phyloP scores from a whole-genome alignment of 495 filamentous ascomycete genomes.

The Halenospora varia region DNA sequence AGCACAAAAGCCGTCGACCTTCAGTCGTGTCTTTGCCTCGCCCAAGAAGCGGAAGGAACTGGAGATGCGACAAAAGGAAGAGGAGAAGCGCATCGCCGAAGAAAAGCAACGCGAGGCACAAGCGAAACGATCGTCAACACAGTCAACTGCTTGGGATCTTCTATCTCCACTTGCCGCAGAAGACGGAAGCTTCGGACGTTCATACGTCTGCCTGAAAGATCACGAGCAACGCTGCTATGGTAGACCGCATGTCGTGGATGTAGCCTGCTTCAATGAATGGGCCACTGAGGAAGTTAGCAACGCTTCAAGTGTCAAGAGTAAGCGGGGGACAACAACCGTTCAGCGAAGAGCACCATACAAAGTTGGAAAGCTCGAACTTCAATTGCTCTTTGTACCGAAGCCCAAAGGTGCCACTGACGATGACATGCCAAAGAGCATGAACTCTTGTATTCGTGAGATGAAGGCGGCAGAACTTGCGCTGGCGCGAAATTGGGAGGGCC shows the following conservation, averaged over 20 bases:
- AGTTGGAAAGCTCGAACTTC: slow-evolving; percentile 88
- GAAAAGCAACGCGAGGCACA: slow-evolving; percentile 65
- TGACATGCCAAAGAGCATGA: slow-evolving; percentile 99
- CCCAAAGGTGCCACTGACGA: slow-evolving; percentile 86
- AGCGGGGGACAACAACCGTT: slow-evolving; percentile 62
- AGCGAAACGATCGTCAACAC: slow-evolving; percentile 49
- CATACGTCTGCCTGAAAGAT: slow-evolving; percentile 89
- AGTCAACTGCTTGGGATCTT: slow-evolving; percentile 77
- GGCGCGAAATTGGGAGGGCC: slow-evolving; percentile 75
- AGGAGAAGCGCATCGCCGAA: slow-evolving; percentile 60
- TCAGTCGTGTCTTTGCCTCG: slow-evolving; percentile 87
- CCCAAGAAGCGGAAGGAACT: slow-evolving; percentile 94
- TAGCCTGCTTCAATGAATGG: slow-evolving; percentile 98
- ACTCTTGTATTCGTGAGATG: slow-evolving; percentile 85
- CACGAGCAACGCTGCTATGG: slow-evolving; percentile 85
- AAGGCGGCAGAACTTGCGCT: slow-evolving; percentile 76
- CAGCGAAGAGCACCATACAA: slow-evolving; percentile 80
- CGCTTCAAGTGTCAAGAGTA: slow-evolving; percentile 81
- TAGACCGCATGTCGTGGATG: slow-evolving; percentile 77
- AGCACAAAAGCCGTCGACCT: slow-evolving; percentile 69
- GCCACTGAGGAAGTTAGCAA: slow-evolving; percentile 72
- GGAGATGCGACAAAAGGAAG: slow-evolving; percentile 74
- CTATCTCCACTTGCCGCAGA: slow-evolving; percentile 79
- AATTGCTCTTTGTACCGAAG: slow-evolving; percentile 90
- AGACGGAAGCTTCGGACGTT: slow-evolving; percentile 88